Base-by-base conservation (phyloP, 1,284 basidiomycete genomes). In the Ceratobasidium papillatum region DNA sequence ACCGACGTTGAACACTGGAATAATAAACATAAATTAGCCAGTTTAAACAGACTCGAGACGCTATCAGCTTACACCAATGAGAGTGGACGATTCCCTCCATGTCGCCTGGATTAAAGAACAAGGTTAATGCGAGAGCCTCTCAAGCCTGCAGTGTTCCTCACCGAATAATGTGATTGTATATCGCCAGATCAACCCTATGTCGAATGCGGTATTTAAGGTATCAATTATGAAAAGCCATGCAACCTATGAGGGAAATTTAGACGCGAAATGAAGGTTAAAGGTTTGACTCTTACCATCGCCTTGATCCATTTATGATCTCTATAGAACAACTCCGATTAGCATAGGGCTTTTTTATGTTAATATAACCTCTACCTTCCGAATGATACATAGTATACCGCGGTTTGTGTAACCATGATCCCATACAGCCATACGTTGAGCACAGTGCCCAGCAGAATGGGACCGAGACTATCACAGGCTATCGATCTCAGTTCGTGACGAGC, bases 391-490 rank as follows among this genome's bases (percentile, higher is more conserved):
- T 72, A 72, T 22, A 72, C 58, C 9, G 69, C 47, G 9, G 69
- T 72, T 72, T 72, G 69, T 1, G 69, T 72, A 30, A 72, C 69
- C 69, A 72, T 72, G n/a, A 72, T 72, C 27, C 69, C 69, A 30
- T 72, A 72, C 17, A 72, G 32, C 69, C 69, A 72, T 8, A 72
- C 45, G 25, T 72, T 72, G 43, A 72, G 27, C 14, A 72, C 14
- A 14, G 69, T 72, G 22, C 69, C 69, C 43, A 72, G 34, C 32
- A 72, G 58, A 43, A 72, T 72, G 34, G 69, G 69, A 7, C 69
- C 69, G 4, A 72, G 47, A 45, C 69, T 72, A 25, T 27, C 3
- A 27, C 25, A 22, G 34, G 9, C 27, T 22, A 34, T 36, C n/a
- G 4, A 34, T 8, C 17, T 27, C 22, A 19, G 3, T 8, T 51